phyloP scores from a whole-genome alignment of 176 grass and related monocot species.

The Phyllostachys edulis region DNA sequence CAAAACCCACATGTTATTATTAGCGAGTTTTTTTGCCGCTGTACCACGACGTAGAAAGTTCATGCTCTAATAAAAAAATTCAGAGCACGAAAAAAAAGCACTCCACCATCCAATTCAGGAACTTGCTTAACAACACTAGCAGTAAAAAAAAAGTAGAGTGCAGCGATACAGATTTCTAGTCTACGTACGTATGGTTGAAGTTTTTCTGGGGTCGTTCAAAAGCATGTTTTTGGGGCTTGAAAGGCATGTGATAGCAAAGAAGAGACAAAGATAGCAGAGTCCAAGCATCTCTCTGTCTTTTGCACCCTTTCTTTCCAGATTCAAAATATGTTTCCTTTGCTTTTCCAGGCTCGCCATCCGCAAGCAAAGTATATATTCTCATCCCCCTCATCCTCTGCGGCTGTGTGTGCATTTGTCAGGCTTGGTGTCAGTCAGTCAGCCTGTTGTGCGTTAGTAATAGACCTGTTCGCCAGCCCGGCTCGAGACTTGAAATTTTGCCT shows the following conservation, averaged over 20 bases:
- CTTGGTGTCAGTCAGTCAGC: not conserved
- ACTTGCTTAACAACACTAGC: too few species aligned
- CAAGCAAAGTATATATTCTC: slow-evolving; percentile 89
- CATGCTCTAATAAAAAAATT: too few species aligned
- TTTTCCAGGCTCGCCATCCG: slow-evolving; percentile 49
- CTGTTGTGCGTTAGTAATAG: not conserved
- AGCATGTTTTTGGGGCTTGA: slow-evolving; percentile 43
- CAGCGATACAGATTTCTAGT: not conserved
- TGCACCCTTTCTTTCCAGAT: slow-evolving; percentile 36
- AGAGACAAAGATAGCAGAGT: slow-evolving; percentile 45
- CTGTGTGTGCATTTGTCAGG: not conserved
- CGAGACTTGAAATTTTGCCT: too few species aligned
- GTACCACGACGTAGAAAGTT: too few species aligned
- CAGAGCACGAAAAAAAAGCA: too few species aligned
- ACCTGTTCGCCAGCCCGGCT: too few species aligned
- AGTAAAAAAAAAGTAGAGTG: not conserved
- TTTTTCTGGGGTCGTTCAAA: slow-evolving; percentile 10
- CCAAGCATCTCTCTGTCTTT: slow-evolving; percentile 47
- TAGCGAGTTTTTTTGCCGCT: too few species aligned
- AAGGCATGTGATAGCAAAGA: slow-evolving; percentile 55
- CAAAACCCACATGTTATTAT: too few species aligned
- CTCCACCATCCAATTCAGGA: too few species aligned
- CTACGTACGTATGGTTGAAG: not conserved
- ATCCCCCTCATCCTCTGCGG: slow-evolving; percentile 8
- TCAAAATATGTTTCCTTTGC: slow-evolving; percentile 42